Evolutionary conservation across 805 yeast species (phyloP), one percentile per base, ranked within the genome.

Genomic region (Wickerhamomyces alni): DNA sequence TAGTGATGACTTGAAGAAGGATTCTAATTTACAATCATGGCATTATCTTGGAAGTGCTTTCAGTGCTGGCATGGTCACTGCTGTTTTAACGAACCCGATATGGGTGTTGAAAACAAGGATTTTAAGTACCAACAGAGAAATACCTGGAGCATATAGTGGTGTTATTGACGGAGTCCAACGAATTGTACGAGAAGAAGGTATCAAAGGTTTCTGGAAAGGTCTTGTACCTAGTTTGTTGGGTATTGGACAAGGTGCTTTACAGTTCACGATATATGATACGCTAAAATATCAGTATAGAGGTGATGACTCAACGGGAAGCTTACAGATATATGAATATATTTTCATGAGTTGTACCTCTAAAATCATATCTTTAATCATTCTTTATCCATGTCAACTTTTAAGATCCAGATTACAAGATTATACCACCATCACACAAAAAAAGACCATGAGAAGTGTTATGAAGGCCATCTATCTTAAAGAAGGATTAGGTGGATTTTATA

Each of bases 31-130:
- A 33, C 58, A 61, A 17, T 62, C 78, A 8, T 57, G 62, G 39
- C 67, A 71, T 44, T 77, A 77, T 58, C 51, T 82, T 22, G 39
- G 63, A 4, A 63, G 82, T 35, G 84, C 88, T 2, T 71, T 78
- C 35, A 46, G 70, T 2, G 88, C 97, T 0, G 99, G 99, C 0
- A 54, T 79, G 30, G 52, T 79, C 5, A 87, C 96, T 0, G 74
- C 94, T 1, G 40, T 87, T 0, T 31, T 85, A 13, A 89, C 99
- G 1, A 93, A 88, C 55, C 99, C 99, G 1, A 74, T 91, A 10
- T 91, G 99, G 99, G 96, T 93, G 2, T 59, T 93, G 16, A 93
- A 93, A 60, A 93, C 99, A 0, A 70, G 98, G 45, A 82, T 91
- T 13, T 29, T 54, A 26, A 42, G 54, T 22, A 57, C 59, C 3